Base-by-base conservation (phyloP, 2,329 filamentous ascomycete species). In the Tolypocladium nubicola region DNA sequence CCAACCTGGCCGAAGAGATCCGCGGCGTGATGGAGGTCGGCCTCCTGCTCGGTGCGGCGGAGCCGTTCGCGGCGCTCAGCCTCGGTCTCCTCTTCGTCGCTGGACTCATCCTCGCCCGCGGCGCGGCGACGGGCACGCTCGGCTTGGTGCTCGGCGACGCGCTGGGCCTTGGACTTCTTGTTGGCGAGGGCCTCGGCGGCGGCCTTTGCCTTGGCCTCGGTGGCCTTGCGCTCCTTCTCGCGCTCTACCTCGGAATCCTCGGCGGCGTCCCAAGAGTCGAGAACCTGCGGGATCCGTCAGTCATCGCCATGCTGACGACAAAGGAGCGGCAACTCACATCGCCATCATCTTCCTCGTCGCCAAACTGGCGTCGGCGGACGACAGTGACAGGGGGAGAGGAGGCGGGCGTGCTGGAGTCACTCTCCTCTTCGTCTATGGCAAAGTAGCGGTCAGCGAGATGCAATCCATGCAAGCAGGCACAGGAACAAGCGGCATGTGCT, bases 201-300 rank as follows among this genome's bases (percentile, higher is more conserved):
- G 35, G 90, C 91, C 75, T 95, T 95, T 58, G 88, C 90, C 75
- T 96, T 95, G 56, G 84, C 88, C 69, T 90, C 92, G 7, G 82
- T 87, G 54, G 86, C 90, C 77, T 93, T 94, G 75, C 88, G 89
- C 35, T 84, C 89, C 80, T 97, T 99, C 75, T 97, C 92, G 67
- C 91, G 89, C 79, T 99, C 94, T 66, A 86, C 93, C 68, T 99
- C 94, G 61, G 91, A 96, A 76, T 99, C 94, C 69, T 97, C 94
- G 65, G 89, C 92, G 58, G 90, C 93, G 68, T 97, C 92, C 94
- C 94, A 99, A 39, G 90, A 93, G 60, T 99, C 94, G 68, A 97
- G 83, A 58, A 97, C 90, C 87, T 96, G 62, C 13, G 16, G 23
- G 21, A 50, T 23, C 14, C 11, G 13, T 43, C 9, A 38, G 21